phyloP scores from a whole-genome alignment of 1,284 basidiomycete species.

The Ganoderma boninense region DNA sequence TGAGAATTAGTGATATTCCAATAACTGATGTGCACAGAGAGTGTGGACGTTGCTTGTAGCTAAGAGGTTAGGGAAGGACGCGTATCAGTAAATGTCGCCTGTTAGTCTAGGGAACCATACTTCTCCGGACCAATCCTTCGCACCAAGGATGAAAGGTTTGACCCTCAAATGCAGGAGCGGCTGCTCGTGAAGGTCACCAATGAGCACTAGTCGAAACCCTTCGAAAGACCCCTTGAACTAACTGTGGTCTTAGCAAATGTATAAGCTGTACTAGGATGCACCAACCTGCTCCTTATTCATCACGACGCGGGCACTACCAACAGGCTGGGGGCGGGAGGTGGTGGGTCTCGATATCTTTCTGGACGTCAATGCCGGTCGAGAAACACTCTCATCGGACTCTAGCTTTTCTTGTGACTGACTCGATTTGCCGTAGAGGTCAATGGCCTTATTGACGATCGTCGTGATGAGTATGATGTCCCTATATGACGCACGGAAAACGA shows the following conservation, averaged over 20 bases:
- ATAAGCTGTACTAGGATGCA: background rate
- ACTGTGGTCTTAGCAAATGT: background rate
- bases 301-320: conserved; percentile 68
- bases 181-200: conserved; percentile 95
- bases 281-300: conserved; percentile 84
- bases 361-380: conserved; percentile 21
- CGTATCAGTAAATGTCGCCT: background rate
- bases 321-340: conserved; percentile 56
- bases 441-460: conserved; percentile 89
- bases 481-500: conserved; percentile 93
- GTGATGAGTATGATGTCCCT: conserved; percentile 93
- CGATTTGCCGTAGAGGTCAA: conserved; percentile 64
- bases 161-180: conserved; percentile 92
- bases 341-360: conserved; percentile 37
- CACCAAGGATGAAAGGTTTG: conserved; percentile 85
- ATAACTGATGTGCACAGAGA: conserved; percentile 89
- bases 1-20: conserved; percentile 99
- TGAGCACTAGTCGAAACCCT: conserved; percentile 93
- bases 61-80: conserved; percentile 41
- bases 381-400: conserved; percentile 16
- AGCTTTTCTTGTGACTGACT: conserved; percentile 20
- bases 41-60: conserved; percentile 84
- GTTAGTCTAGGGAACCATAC: conserved; percentile 49
- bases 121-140: conserved; percentile 95
- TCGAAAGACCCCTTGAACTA: conserved; percentile 69